Conservation (phyloP, 1,139 yeast genomes). For the Kodamaea sp. region DNA sequence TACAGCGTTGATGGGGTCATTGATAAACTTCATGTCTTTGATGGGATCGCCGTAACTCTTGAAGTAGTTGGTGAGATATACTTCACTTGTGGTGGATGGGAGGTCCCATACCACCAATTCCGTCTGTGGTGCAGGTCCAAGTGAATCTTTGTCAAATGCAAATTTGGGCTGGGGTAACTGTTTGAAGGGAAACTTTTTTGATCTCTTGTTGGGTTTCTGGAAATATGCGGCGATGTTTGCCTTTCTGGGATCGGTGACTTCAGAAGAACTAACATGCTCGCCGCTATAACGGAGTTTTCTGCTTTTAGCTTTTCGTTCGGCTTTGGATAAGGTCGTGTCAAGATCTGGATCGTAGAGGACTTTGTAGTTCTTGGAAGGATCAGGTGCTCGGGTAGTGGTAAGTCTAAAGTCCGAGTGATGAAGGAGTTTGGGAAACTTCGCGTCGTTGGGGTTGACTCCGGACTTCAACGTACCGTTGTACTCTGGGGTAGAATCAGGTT, state of each 20-base stretch:
- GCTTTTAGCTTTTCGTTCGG: conserved; percentile 37
- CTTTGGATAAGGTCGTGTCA: conserved; percentile 24
- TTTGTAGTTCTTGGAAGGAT: conserved; percentile 35
- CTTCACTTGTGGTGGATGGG: conserved; percentile 49
- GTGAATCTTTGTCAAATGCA: conserved; percentile 64
- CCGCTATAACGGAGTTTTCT: conserved; percentile 40
- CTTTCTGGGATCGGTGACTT: conserved; percentile 38
- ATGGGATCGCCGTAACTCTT: conserved; percentile 59
- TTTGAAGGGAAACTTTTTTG: conserved; percentile 46
- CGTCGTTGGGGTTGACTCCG: conserved; percentile 36
- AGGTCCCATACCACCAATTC: conserved; percentile 73
- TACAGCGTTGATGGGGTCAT: conserved; percentile 76
- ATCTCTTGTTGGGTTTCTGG: conserved; percentile 42
- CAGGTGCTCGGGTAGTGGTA: conserved; percentile 16
- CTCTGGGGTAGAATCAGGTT: not conserved
- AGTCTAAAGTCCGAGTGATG: conserved; percentile 31
- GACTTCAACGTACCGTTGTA: conserved; percentile 31
- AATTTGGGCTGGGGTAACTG: conserved; percentile 57
- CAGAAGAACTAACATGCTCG: conserved; percentile 23
- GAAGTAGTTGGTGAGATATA: conserved; percentile 51
- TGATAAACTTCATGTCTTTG: conserved; percentile 56
- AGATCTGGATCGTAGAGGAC: conserved; percentile 63
- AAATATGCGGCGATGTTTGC: conserved; percentile 32
- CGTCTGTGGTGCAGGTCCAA: conserved; percentile 74
- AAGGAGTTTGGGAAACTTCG: conserved; percentile 29